Evolutionary conservation across 768 basidiomycete genomes (phyloP), one percentile per base, ranked within the genome.

Genomic region (Kwoniella botswanensis): DNA sequence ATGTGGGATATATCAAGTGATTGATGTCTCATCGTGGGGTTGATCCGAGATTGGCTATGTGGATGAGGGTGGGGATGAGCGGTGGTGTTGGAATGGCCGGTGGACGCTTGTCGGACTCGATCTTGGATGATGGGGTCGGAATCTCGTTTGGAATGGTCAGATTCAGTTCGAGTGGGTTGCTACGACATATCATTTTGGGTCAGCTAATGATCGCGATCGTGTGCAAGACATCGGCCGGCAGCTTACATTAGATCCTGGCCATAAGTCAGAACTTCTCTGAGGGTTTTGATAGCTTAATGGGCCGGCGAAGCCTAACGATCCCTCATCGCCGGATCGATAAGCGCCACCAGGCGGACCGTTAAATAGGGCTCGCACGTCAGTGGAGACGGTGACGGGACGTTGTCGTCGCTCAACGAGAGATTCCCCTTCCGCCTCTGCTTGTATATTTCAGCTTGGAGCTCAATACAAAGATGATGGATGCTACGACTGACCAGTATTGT

Each of bases 351-450:
- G 56, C 26, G 91, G 89, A 71, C 87, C 86, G 79, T 94, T 92
- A 85, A 98, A 97, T 76, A 98, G 82, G 0, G 95, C 94, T 83
- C 96, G 97, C 68, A 98, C 95, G 2, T 93, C 93, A 4, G 94
- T 93, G 4, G 94, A 94, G 75, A 89, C 92, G 11, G 93, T 92
- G 70, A 94, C 86, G 60, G 94, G 88, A 65, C 95, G 76, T 65
- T 72, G 73, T 24, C 71, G 57, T 85, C 72, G 92, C 86, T 74
- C 91, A 86, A 85, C 91, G 90, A 63, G 89, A 88, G 79, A 90
- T 86, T 74, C 92, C 90, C 91, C 79, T 91, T 91, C 43, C 90
- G 92, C 85, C 92, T 92, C 92, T 75, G 18, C 17, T 29, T 42
- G 9, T n/a, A 43, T 21, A 62, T 15, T 17, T 66, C 56, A 35